Percentiles rank a stretch among this genome's conserved stretches.
Conservation (phyloP, 2,329 filamentous ascomycete genomes). For the Biscogniauxia marginata region DNA sequence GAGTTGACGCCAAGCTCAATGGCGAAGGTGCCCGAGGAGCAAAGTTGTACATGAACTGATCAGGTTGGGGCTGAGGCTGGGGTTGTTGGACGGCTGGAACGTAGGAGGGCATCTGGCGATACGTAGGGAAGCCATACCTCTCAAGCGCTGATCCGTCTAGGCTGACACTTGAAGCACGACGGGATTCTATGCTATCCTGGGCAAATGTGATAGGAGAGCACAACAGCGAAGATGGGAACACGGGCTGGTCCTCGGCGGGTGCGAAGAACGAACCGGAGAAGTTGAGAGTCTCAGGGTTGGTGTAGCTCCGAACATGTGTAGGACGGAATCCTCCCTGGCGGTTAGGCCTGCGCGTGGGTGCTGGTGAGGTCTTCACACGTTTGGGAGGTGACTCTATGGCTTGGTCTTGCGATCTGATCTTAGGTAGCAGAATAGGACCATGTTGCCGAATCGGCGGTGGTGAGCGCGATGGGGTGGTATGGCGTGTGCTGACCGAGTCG, state of each 20-base stretch:
- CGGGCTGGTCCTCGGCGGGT: constrained; percentile 32
- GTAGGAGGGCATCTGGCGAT: constrained; percentile 68
- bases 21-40: constrained; percentile 42
- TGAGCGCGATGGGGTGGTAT: constrained; percentile 64
- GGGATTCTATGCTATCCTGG: constrained; percentile 45
- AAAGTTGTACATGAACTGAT: constrained; percentile 50
- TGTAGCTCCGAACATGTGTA: constrained; percentile 57
- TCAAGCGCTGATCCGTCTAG: constrained; percentile 65
- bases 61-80: constrained; percentile 35
- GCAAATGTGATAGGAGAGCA: constrained; percentile 63
- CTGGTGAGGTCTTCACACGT: constrained; percentile 55
- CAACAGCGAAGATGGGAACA: constrained; percentile 51
- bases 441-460: constrained; percentile 73
- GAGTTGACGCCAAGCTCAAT: constrained; percentile 39
- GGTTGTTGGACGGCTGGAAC: constrained; percentile 35
- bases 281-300: constrained; percentile 56
- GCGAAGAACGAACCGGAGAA: constrained; percentile 40
- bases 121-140: constrained; percentile 80
- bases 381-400: constrained; percentile 60
- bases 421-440: constrained; percentile 77
- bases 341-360: constrained; percentile 35
- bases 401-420: constrained; percentile 84
- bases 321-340: constrained; percentile 39
- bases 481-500: constrained; percentile 66
- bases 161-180: constrained; percentile 66